phyloP scores from a whole-genome alignment of 2,329 filamentous ascomycete genomes.

The Cercospora sp. region DNA sequence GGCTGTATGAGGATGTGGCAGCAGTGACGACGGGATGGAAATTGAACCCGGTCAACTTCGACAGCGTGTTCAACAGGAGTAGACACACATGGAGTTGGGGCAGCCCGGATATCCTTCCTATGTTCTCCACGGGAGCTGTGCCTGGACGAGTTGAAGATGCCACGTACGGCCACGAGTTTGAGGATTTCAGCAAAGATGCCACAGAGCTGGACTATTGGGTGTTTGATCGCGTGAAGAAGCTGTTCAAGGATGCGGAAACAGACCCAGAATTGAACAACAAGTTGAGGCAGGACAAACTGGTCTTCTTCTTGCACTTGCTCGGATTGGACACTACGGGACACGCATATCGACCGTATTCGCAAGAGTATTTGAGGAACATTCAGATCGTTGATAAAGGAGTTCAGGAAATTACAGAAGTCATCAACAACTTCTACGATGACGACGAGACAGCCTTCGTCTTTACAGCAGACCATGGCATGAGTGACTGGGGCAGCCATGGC shows the following conservation, averaged over 20 bases:
- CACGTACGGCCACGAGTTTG: slow-evolving; percentile 77
- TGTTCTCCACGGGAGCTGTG: slow-evolving; percentile 93
- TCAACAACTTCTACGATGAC: slow-evolving; percentile 80
- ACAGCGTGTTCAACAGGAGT: slow-evolving; percentile 97
- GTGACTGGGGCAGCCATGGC: slow-evolving; percentile 97
- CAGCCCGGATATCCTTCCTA: slow-evolving; percentile 92
- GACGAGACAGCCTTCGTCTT: slow-evolving; percentile 92
- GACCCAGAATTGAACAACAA: slow-evolving; percentile 73
- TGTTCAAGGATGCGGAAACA: slow-evolving; percentile 77
- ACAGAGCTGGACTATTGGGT: slow-evolving; percentile 87
- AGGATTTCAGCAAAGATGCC: slow-evolving; percentile 86
- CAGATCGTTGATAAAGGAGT: slow-evolving; percentile 91
- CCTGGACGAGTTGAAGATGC: slow-evolving; percentile 85
- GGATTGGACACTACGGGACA: slow-evolving; percentile 92
- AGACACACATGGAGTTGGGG: slow-evolving; percentile 99
- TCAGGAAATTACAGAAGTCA: slow-evolving; percentile 74
- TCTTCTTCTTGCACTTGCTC: slow-evolving; percentile 93
- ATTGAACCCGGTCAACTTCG: slow-evolving; percentile 95
- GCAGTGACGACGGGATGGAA: slow-evolving; percentile 98
- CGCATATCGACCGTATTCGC: slow-evolving; percentile 82
- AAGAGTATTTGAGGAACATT: slow-evolving; percentile 92
- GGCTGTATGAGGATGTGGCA: slow-evolving; percentile 96
- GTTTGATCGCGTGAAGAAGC: slow-evolving; percentile 84
- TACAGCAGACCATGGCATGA: slow-evolving; percentile 98
- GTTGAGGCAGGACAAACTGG: slow-evolving; percentile 78